Percentiles rank a stretch among this genome's conserved stretches.
phyloP scores from a whole-genome alignment of 352 stramenopile genomes.

The Pythium coloratum region DNA sequence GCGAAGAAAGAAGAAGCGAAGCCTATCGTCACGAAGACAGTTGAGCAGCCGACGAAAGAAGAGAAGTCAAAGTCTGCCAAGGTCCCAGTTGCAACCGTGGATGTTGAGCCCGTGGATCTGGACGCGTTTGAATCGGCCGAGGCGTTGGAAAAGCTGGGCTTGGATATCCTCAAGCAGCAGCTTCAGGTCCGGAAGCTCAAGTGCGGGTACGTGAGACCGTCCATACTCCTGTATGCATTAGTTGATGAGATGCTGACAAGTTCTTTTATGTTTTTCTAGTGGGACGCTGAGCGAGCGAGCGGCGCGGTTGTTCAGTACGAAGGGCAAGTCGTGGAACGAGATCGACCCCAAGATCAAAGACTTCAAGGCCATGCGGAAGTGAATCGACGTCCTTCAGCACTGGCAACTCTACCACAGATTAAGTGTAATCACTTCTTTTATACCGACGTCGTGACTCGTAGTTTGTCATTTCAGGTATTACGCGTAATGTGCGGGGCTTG shows the following conservation, averaged over 20 bases:
- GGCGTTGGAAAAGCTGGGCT: conserved; percentile 85
- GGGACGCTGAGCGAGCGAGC: conserved; percentile 92
- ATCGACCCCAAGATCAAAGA: conserved; percentile 85
- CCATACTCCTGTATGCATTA: neutral
- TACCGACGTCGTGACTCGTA: neutral
- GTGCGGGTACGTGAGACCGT: conserved; percentile 82
- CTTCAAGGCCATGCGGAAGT: conserved; percentile 37
- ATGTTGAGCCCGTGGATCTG: conserved; percentile 48
- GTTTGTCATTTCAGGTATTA: conserved; percentile 2
- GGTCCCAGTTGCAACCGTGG: conserved; percentile 7
- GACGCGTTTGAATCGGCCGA: conserved; percentile 52
- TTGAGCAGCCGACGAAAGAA: neutral
- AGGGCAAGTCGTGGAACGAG: conserved; percentile 90
- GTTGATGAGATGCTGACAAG: neutral
- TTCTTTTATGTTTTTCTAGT: conserved; percentile 32
- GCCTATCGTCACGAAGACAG: neutral
- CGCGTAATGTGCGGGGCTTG: neutral
- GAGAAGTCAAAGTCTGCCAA: neutral
- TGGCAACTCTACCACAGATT: neutral
- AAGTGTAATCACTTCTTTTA: neutral
- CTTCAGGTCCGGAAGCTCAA: conserved; percentile 93
- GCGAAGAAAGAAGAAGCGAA: conserved; percentile 10
- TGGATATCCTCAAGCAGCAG: conserved; percentile 92
- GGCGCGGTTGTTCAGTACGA: conserved; percentile 90
- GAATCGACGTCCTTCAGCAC: neutral